Evolutionary conservation across 2,329 filamentous ascomycete species (phyloP), one percentile per base, ranked within the genome.

Genomic region (Lachnellula arida): DNA sequence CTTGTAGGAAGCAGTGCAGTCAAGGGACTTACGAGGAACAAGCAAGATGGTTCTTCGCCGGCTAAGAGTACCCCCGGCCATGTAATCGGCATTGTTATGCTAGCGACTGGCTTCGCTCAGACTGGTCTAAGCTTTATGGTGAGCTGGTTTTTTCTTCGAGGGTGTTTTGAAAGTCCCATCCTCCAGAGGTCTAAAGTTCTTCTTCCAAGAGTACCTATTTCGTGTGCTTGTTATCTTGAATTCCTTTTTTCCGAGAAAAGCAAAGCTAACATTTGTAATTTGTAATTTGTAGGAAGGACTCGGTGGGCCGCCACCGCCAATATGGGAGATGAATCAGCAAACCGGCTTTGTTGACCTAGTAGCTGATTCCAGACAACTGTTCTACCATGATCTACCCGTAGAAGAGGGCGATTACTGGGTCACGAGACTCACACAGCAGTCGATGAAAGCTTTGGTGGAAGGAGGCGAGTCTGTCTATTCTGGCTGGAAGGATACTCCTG

Each of bases 311-410:
- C 71, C 72, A 2, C 73, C 73, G 2, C 72, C 72, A 19, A 56
- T 59, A 2, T 76, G 73, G 72, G 65, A 61, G 2, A 56, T 69
- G 2, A 70, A 75, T 35, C 52, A 55, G 1, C 63, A 65, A n/a
- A 74, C 68, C 8, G 74, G 74, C 1, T 76, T 70, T 57, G 71
- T 72, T 0, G 69, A 71, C 14, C 43, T 76, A 0, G 61, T 70
- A 9, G 63, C 57, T 22, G 53, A 68, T 4, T 64, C 73, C 0
- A 56, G 66, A 4, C 67, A 74, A 39, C 55, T 74, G 0, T 77
- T 78, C 59, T 78, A 78, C 57, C 75, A 77, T 56, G 76, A 78
- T 61, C 55, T 78, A 0, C 65, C 73, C 0, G 62, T 56, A 0
- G 70, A 72, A 19, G 75, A 77, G 51, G 72, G 67, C 0, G 62